Evolutionary conservation across 1,139 yeast genomes (phyloP).

Genomic region (Casaregolazyma suthepensis): DNA sequence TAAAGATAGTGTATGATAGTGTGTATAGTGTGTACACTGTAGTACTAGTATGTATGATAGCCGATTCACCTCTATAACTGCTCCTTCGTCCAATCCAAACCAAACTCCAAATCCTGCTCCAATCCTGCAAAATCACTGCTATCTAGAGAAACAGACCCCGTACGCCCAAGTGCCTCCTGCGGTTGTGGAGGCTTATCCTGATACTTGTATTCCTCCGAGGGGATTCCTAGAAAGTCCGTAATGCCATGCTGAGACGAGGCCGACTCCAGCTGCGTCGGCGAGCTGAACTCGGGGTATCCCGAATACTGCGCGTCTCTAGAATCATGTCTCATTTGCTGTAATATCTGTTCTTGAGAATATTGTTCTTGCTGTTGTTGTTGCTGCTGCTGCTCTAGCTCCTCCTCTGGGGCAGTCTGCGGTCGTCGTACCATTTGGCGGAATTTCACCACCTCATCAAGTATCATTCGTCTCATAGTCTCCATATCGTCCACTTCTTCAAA

Average conservation of each 20-base stretch:
- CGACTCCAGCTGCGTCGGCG: conserved; percentile 13
- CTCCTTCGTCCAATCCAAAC: conserved; percentile 40
- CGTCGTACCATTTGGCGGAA: conserved; percentile 75
- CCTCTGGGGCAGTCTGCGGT: conserved; percentile 48
- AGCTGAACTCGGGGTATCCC: conserved; percentile 10
- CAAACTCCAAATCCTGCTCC: conserved; percentile 56
- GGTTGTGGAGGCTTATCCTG: conserved; percentile 41
- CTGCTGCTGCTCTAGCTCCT: conserved; percentile 16
- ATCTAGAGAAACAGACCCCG: neutral
- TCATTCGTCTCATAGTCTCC: conserved; percentile 67
- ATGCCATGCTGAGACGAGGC: conserved; percentile 7
- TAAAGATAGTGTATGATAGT: neutral
- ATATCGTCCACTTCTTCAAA: conserved; percentile 85
- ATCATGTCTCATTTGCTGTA: neutral
- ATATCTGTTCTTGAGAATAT: neutral
- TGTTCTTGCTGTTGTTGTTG: conserved; percentile 17
- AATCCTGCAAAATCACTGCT: conserved; percentile 30
- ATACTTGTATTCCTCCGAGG: conserved; percentile 36
- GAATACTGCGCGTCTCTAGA: neutral
- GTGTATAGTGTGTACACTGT: too few species aligned
- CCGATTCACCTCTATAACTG: too few species aligned
- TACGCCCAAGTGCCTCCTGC: conserved; percentile 31
- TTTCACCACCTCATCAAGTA: conserved; percentile 70
- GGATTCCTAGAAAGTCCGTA: conserved; percentile 26
- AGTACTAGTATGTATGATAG: too few species aligned